Evolutionary conservation across 768 basidiomycete species (phyloP), one percentile per base, ranked within the genome.

Genomic region (Naganishia friedmannii): DNA sequence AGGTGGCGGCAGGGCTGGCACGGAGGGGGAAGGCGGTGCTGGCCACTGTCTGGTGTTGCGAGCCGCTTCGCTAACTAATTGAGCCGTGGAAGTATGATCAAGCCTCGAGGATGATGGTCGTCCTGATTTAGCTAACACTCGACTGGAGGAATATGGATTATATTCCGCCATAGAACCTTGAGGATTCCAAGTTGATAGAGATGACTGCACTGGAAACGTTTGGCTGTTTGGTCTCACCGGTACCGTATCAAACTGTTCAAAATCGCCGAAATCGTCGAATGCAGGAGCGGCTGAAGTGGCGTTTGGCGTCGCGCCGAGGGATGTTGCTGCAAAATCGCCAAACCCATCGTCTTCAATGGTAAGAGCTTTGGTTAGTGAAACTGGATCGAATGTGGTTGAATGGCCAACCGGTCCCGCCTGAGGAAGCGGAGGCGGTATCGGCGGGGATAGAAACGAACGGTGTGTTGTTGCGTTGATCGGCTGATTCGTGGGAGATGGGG

Each of bases 241-340:
- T 0, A 77, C 73, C 28, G 77, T 71, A 37, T 74, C 67, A 53
- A 79, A 76, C 0, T 73, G 73, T 26, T 75, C 72, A 70, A 82
- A 82, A 69, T 81, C 81, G 32, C 76, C 82, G 73, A 82, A 82
- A 67, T 82, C 82, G 60, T 77, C 81, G 58, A 82, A 80, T 34
- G 67, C 42, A 29, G 34, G 45, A 54, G 21, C 23, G 70, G 31
- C 1, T 9, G 23, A 7, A 70, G 65, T 15, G 46, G 63, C 10
- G 72, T 48, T 73, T 0, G 82, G 76, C 34, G 78, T 68, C n/a
- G 65, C 54, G 12, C 65, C 46, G 29, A 51, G 48, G 28, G 72
- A n/a, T 28, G 68, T 39, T 3, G 71, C 76, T 12, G 74, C 73
- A 63, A 80, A 81, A 60, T 80, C 79, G 39, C 74, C 80, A 73